phyloP scores from a whole-genome alignment of 805 yeast genomes.

The Candida xiaguanensis region DNA sequence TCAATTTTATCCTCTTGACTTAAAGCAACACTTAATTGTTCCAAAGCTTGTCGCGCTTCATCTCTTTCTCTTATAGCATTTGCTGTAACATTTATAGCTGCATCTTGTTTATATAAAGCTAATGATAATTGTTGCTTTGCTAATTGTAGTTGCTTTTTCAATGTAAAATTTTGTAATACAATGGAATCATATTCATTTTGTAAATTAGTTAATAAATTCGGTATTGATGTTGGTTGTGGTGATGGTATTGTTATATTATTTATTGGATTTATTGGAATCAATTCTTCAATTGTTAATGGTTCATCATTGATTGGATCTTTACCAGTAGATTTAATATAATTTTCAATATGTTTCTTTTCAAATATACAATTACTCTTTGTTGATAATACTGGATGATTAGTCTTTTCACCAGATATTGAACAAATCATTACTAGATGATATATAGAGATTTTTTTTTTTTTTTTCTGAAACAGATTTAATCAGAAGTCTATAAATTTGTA shows the following conservation, averaged over 20 bases:
- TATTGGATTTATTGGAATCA: constrained; percentile 38
- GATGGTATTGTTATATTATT: constrained; percentile 22
- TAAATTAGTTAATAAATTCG: constrained; percentile 66
- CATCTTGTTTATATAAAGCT: constrained; percentile 82
- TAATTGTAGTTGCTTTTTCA: constrained; percentile 65
- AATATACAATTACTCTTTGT: constrained; percentile 67
- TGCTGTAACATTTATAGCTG: constrained; percentile 84
- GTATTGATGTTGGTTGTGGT: constrained; percentile 60
- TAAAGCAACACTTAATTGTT: constrained; percentile 44
- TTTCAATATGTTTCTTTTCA: constrained; percentile 57
- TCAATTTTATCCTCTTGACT: constrained; percentile 16
- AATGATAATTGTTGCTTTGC: constrained; percentile 71
- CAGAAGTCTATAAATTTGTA: background rate
- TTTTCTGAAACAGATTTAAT: background rate
- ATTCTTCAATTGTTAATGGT: constrained; percentile 53
- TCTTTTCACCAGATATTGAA: constrained; percentile 62
- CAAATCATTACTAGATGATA: constrained; percentile 12
- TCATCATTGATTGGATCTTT: constrained; percentile 76
- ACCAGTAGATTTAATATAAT: constrained; percentile 61
- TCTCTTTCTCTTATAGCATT: constrained; percentile 72
- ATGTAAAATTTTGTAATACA: constrained; percentile 72
- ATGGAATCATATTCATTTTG: constrained; percentile 91
- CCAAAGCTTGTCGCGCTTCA: constrained; percentile 63
- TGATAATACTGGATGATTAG: constrained; percentile 73
- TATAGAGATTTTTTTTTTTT: background rate